Evolutionary conservation across 2,329 filamentous ascomycete species (phyloP), one percentile per base, ranked within the genome.

Genomic region (Esteya vermicola): DNA sequence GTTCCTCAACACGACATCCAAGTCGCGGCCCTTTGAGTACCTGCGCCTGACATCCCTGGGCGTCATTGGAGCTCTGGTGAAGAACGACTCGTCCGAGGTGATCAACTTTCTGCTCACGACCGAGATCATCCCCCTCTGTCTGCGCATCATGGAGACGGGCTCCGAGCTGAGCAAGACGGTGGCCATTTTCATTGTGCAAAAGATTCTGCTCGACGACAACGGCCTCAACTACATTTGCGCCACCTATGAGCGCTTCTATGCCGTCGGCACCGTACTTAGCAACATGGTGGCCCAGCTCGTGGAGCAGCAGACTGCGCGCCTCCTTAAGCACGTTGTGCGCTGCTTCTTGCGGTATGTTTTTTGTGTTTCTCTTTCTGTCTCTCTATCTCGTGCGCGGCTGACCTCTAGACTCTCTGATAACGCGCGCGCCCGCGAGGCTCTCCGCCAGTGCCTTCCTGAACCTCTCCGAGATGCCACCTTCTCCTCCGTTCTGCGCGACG

Each of bases 261-360:
- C 91, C 8, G 91, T 98, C 6, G 91, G 91, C 6, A 98, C 91
- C 1, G 91, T 98, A 6, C 67, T 98, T 30, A 94, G 85, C 65
- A 98, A 96, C 57, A 98, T 98, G 91, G 91, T 98, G 42, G 86
- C 82, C 39, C 89, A 96, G 63, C 73, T 98, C 28, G 91, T 96
- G 30, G 91, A 98, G 61, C 89, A 94, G 55, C 91, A 98, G 63
- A 98, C 91, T 2, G 91, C 93, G 23, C 75, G 91, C 39, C 70
- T 98, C 35, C 75, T 98, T 20, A 98, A 98, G 72, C 91, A 98
- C 57, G 91, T 98, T 42, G 91, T 98, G 26, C 73, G 91, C 50
- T 98, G 91, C 63, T 98, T 98, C 60, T 72, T 98, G 55, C 76
- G 91, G 85, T 93, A 67, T 51, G 76, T n/a, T 22, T 7, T 20